phyloP scores from a whole-genome alignment of 176 grass and related monocot species.

The Cymbopogon citratus region DNA sequence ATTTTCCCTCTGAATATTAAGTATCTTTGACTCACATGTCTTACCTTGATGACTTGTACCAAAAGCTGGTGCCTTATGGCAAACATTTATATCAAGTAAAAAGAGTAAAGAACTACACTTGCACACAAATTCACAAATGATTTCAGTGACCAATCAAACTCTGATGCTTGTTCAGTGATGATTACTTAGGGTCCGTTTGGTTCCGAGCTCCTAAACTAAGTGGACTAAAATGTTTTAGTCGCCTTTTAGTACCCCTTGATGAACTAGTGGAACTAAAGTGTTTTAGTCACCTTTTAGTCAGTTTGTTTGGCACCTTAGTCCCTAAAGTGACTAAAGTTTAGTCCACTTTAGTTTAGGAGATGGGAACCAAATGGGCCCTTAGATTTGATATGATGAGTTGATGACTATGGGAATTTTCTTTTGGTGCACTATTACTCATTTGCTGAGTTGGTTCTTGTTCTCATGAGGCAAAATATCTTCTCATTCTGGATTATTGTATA shows the following conservation, averaged over 20 bases:
- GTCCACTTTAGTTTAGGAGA: too few relatives aligned
- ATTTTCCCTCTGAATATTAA: conserved; percentile 5
- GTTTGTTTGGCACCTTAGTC: too few relatives aligned
- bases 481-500: not conserved
- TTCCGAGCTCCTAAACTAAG: too few relatives aligned
- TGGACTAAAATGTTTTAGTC: too few relatives aligned
- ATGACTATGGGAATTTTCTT: not conserved
- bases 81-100: not conserved
- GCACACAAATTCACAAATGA: not conserved
- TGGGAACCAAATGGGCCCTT: too few relatives aligned
- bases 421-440: not conserved
- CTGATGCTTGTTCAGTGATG: not conserved
- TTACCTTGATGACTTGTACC: conserved; percentile 1
- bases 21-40: not conserved
- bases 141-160: conserved; percentile 12
- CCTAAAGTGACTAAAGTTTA: too few relatives aligned
- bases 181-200: too few relatives aligned
- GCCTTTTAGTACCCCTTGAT: too few relatives aligned
- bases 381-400: not conserved
- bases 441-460: conserved; percentile 8
- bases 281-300: too few relatives aligned
- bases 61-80: not conserved
- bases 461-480: conserved; percentile 6
- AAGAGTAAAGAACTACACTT: not conserved
- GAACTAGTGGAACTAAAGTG: too few relatives aligned